Conservation (phyloP, 73 alveolate genomes). For the Paramecium biaurelia region DNA sequence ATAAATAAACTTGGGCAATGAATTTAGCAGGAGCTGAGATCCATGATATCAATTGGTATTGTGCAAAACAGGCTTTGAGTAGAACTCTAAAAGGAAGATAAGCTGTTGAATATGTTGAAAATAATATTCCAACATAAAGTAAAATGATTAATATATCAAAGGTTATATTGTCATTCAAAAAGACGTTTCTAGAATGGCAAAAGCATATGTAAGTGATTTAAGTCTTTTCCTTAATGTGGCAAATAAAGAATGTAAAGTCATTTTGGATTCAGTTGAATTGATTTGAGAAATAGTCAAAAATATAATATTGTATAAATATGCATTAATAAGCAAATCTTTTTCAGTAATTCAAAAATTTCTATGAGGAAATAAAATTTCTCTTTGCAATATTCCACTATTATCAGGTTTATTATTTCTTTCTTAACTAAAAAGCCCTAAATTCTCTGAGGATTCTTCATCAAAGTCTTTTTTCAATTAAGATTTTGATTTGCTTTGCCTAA, state of each 20-base stretch:
- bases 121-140: conserved; percentile 52
- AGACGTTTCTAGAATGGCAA: conserved; percentile 65
- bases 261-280: conserved; percentile 52
- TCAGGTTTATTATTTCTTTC: not conserved
- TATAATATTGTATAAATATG: not conserved
- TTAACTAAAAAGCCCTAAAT: not conserved
- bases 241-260: conserved; percentile 55
- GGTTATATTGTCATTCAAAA: conserved; percentile 58
- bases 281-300: conserved; percentile 31
- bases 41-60: conserved; percentile 64
- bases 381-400: not conserved
- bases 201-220: conserved; percentile 65
- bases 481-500: not conserved
- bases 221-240: conserved; percentile 52
- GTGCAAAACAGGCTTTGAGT: conserved; percentile 51
- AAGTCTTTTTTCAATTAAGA: not conserved
- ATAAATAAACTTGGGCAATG: conserved; percentile 46
- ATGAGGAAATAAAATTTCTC: not conserved
- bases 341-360: not conserved
- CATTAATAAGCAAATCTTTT: not conserved
- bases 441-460: not conserved
- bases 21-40: conserved; percentile 56
- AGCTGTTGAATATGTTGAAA: conserved; percentile 58
- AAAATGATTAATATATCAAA: not conserved
- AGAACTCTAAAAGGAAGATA: conserved; percentile 60